These are phyloP conservation scores for Colletotrichum tanaceti DNA, from an alignment of 2,329 filamentous ascomycete species.

Conservation along the genomic window DNA sequence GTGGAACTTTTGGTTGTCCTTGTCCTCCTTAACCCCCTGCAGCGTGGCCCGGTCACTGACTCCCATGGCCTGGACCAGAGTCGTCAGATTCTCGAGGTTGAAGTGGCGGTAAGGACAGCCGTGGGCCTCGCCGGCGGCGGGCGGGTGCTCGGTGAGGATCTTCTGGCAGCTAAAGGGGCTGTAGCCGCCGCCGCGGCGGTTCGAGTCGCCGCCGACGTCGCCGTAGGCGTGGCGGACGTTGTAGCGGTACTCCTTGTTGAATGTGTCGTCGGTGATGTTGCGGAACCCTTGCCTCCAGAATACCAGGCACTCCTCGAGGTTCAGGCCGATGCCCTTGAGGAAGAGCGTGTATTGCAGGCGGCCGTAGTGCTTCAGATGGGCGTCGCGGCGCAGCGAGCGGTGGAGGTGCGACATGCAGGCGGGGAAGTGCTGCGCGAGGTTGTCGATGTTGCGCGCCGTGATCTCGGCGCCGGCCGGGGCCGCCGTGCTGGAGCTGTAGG, in stretches of 20 bases:
- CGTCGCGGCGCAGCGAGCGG: slow-evolving; percentile 84
- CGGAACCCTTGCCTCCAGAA: slow-evolving; percentile 93
- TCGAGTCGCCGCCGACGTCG: slow-evolving; percentile 92
- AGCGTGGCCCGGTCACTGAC: slow-evolving; percentile 82
- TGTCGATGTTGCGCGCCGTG: slow-evolving; percentile 82
- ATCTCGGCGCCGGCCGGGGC: slow-evolving; percentile 78
- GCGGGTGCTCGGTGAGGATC: slow-evolving; percentile 88
- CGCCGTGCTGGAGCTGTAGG: slow-evolving; percentile 74
- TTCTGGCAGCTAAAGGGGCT: slow-evolving; percentile 95
- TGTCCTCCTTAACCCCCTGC: slow-evolving; percentile 86
- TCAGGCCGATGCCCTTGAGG: slow-evolving; percentile 93
- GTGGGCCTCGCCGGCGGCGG: slow-evolving; percentile 87
- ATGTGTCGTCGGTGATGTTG: slow-evolving; percentile 89
- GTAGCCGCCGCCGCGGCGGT: slow-evolving; percentile 87
- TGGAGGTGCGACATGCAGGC: slow-evolving; percentile 96
- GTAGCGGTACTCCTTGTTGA: slow-evolving; percentile 98
- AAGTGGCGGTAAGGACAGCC: slow-evolving; percentile 98
- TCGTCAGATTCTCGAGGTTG: slow-evolving; percentile 83
- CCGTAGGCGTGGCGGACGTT: slow-evolving; percentile 96
- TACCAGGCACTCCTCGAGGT: slow-evolving; percentile 87
- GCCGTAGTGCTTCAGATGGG: slow-evolving; percentile 92
- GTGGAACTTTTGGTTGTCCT: slow-evolving; percentile 88
- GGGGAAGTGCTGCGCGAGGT: slow-evolving; percentile 83
- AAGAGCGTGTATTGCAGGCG: slow-evolving; percentile 96
- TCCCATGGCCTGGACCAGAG: slow-evolving; percentile 81